phyloP scores from a whole-genome alignment of 2,329 filamentous ascomycete genomes.

The Parascedosporium putredinis region DNA sequence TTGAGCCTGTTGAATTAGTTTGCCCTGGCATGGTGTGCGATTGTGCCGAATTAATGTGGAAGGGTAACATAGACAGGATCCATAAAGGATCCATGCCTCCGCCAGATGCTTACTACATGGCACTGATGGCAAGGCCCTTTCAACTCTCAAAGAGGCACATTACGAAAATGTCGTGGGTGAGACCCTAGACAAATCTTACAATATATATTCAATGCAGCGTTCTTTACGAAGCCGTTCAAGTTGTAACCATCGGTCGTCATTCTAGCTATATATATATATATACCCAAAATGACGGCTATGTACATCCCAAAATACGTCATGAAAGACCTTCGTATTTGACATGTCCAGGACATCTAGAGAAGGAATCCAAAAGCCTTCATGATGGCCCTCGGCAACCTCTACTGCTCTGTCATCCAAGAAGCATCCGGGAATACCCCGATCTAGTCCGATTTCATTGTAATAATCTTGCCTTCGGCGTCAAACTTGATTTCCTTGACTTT shows the following conservation, averaged over 20 bases:
- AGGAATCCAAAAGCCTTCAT: too few relatives aligned
- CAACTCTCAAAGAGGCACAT: conserved; percentile 53
- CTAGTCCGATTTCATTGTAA: conserved; percentile 22
- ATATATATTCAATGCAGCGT: too few relatives aligned
- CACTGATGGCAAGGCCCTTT: conserved; percentile 54
- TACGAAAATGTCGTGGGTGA: conserved; percentile 62
- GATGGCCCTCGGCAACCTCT: too few relatives aligned
- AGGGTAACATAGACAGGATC: conserved; percentile 54
- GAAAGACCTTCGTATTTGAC: too few relatives aligned
- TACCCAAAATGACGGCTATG: too few relatives aligned
- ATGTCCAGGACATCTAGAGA: too few relatives aligned
- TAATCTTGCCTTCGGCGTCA: conserved; percentile 53
- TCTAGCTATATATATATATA: too few relatives aligned
- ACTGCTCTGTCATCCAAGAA: not conserved
- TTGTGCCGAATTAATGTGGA: conserved; percentile 56
- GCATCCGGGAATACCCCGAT: too few relatives aligned
- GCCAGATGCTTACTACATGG: conserved; percentile 58
- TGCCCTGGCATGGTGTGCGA: conserved; percentile 67
- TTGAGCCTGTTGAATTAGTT: conserved; percentile 54
- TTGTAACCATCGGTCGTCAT: too few relatives aligned
- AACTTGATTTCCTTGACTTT: conserved; percentile 70
- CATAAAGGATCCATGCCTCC: conserved; percentile 68
- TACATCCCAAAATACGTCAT: too few relatives aligned
- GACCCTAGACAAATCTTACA: too few relatives aligned
- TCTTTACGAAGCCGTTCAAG: too few relatives aligned